phyloP scores from a whole-genome alignment of 306 rosid species.

The Trifolium pratense region DNA sequence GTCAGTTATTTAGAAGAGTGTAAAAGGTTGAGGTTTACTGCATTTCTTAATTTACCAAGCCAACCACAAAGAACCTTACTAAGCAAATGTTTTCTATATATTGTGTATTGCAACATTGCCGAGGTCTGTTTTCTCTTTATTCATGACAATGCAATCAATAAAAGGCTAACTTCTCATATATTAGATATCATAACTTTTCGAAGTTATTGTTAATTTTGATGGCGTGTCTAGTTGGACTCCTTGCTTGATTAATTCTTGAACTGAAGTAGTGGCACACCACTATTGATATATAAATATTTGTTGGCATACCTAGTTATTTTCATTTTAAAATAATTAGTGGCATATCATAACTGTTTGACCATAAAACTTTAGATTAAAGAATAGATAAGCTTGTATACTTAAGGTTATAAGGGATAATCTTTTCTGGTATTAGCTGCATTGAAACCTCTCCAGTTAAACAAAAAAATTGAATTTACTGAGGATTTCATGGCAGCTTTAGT shows the following conservation, averaged over 20 bases:
- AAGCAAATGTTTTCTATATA: background rate
- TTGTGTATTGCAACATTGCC: background rate
- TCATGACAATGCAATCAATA: background rate
- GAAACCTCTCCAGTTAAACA: background rate
- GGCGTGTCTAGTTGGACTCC: constrained; percentile 16
- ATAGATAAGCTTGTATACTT: constrained; percentile 4
- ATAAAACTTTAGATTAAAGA: background rate
- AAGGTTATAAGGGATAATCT: background rate
- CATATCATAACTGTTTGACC: background rate
- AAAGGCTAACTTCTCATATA: background rate
- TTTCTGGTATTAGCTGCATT: background rate
- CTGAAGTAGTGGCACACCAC: background rate
- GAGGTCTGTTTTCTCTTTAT: constrained; percentile 1
- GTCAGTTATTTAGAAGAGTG: constrained; percentile 12
- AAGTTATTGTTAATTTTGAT: constrained; percentile 7
- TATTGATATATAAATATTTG: background rate
- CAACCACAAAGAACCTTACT: background rate
- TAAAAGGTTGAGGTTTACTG: constrained; percentile 10
- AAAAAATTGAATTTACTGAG: constrained; percentile 3
- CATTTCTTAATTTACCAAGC: background rate
- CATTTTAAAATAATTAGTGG: background rate
- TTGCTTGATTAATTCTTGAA: constrained; percentile 3
- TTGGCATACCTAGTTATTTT: constrained; percentile 23
- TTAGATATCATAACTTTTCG: background rate
- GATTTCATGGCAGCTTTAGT: constrained; percentile 6